Evolutionary conservation across 805 yeast species (phyloP), one percentile per base, ranked within the genome.

Genomic region (Candida sithepensis): DNA sequence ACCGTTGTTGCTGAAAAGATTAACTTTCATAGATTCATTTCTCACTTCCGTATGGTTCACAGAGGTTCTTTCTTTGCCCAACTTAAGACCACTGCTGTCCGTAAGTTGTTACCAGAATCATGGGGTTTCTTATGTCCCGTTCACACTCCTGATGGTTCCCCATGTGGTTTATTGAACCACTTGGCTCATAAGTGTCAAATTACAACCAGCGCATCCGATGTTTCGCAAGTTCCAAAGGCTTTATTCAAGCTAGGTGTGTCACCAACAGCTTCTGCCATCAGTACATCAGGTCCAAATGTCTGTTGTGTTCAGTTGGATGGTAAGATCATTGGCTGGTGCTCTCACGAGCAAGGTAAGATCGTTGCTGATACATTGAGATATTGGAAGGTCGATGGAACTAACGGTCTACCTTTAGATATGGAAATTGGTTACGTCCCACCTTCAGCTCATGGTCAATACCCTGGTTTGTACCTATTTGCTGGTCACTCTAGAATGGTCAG

Each of bases 111-210:
- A 49, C 99, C 99, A 1, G 99, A 94, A 68, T 88, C 97, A 1
- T 94, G 99, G 99, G 99, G 99, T 3, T 94, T 94, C 79, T 71
- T 94, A 59, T 94, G 99, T 72, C 99, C 99, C 12, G 99, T 94
- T 21, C 99, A 94, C 69, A 94, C 99, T 13, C 99, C 99, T 5
- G 99, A 94, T 85, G 99, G 99, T 59, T 87, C 98, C 44, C 99
- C 99, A 19, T 94, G 99, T 82, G 99, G 99, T 74, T 76, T 94
- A 66, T 74, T 94, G 62, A 94, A 94, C 71, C 99, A 94, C 77
- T 83, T 94, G 72, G 85, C 98, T 9, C 97, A 94, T 71, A 90
- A 88, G 69, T 94, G 99, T 77, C 76, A 78, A 58, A 86, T 94
- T 51, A 81, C 96, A 6, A 91, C 97, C 8, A 66, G 68, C 39